Evolutionary conservation across 2,329 filamentous ascomycete species (phyloP).

Genomic region (Venturia nashicola): DNA sequence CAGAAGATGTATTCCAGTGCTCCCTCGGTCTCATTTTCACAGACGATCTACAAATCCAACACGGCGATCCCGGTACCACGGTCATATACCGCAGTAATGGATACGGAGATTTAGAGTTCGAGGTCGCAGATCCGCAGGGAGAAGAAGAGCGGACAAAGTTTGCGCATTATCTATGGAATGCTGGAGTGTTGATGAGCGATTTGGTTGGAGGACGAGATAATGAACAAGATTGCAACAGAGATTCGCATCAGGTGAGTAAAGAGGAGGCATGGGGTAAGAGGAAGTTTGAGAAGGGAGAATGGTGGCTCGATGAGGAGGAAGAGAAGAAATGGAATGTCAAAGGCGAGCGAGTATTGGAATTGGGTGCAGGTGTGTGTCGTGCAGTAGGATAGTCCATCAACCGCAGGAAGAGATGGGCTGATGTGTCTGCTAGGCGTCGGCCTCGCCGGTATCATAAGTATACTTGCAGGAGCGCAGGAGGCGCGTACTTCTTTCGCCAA

Average conservation of each 20-base stretch:
- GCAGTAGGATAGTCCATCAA: background rate
- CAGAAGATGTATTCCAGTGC: slow-evolving; percentile 49
- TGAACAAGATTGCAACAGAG: slow-evolving; percentile 12
- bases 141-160: slow-evolving; percentile 50
- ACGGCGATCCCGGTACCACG: slow-evolving; percentile 48
- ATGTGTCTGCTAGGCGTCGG: slow-evolving; percentile 27
- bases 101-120: slow-evolving; percentile 26
- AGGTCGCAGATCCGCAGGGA: slow-evolving; percentile 31
- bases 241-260: slow-evolving; percentile 8
- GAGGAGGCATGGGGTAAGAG: slow-evolving; percentile 15
- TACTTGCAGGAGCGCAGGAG: slow-evolving; percentile 31
- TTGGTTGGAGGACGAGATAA: slow-evolving; percentile 22
- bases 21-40: slow-evolving; percentile 54
- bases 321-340: slow-evolving; percentile 33
- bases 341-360: slow-evolving; percentile 45
- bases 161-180: slow-evolving; percentile 65
- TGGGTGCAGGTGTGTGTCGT: slow-evolving; percentile 51
- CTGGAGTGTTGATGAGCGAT: slow-evolving; percentile 36
- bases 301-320: slow-evolving; percentile 22
- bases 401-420: slow-evolving; percentile 6
- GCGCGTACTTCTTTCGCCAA: slow-evolving; percentile 16
- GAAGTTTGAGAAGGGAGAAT: slow-evolving; percentile 26
- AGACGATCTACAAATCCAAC: slow-evolving; percentile 53
- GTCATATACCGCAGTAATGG: slow-evolving; percentile 41
- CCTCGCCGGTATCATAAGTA: slow-evolving; percentile 33